Evolutionary conservation across 1,139 yeast species (phyloP).

Genomic region (Yamadazyma blattariae): DNA sequence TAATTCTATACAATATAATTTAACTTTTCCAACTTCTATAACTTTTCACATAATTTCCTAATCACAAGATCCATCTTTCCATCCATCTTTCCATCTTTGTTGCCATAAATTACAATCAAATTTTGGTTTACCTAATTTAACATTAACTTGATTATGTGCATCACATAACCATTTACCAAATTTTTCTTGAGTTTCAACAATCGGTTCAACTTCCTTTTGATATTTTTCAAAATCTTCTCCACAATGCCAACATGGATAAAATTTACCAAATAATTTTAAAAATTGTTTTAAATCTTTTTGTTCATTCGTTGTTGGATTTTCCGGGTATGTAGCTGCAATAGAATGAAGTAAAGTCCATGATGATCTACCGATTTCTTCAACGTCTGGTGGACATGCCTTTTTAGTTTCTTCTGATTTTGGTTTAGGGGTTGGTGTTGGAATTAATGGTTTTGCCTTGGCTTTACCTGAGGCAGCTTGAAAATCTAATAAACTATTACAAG

Average conservation of each 20-base stretch:
- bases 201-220: conserved; percentile 59
- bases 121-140: conserved; percentile 75
- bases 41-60: not conserved
- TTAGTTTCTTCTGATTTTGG: conserved; percentile 22
- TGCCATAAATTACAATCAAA: conserved; percentile 91
- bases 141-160: conserved; percentile 90
- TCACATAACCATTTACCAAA: conserved; percentile 91
- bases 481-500: conserved; percentile 77
- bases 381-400: conserved; percentile 83
- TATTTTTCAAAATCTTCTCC: conserved; percentile 79
- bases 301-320: conserved; percentile 54
- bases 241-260: conserved; percentile 95
- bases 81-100: conserved; percentile 73
- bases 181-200: conserved; percentile 67
- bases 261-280: conserved; percentile 65
- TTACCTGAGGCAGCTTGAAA: conserved; percentile 60
- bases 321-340: conserved; percentile 88
- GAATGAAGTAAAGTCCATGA: conserved; percentile 94
- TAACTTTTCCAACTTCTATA: no score
- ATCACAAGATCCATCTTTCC: conserved; percentile 11
- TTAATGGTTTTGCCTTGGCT: conserved; percentile 11
- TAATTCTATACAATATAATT: not conserved
- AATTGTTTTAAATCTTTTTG: conserved; percentile 74
- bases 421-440: not conserved
- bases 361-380: conserved; percentile 72